Percentiles rank a stretch among this genome's conserved stretches.
Conservation (phyloP, 78 protist species). For the Cyanophora paradoxa region DNA sequence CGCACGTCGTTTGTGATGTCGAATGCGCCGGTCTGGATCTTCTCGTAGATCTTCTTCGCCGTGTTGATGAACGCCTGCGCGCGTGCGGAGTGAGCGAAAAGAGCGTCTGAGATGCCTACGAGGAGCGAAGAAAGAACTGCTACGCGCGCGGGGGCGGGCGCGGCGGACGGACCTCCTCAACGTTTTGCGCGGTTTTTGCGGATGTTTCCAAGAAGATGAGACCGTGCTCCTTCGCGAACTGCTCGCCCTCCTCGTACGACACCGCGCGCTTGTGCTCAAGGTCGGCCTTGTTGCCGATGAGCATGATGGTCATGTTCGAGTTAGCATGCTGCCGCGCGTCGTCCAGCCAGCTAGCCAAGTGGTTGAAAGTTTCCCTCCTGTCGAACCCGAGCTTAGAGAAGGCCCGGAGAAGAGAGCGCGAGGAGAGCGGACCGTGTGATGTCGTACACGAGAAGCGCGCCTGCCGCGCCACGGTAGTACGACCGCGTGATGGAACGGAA, state of each 20-base stretch:
- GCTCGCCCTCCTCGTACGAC: constrained; percentile 62
- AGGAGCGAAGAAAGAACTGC: not conserved
- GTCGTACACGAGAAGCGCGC: constrained; percentile 62
- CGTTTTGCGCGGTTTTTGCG: constrained; percentile 92
- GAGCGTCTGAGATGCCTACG: not conserved
- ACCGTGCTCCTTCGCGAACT: constrained; percentile 86
- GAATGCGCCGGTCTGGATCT: constrained; percentile 31
- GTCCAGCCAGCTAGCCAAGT: constrained; percentile 65
- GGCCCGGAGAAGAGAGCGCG: not conserved
- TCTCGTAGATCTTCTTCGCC: constrained; percentile 20
- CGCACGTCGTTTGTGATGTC: constrained; percentile 19
- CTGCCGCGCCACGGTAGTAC: constrained; percentile 94
- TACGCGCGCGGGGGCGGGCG: not conserved
- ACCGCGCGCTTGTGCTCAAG: constrained; percentile 77
- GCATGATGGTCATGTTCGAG: constrained; percentile 83
- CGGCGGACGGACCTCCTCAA: constrained; percentile 72
- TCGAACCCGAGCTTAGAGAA: not conserved
- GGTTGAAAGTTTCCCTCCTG: constrained; percentile 91
- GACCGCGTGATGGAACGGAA: constrained; percentile 96
- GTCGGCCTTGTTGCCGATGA: constrained; percentile 96
- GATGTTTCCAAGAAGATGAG: constrained; percentile 92
- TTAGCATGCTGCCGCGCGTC: constrained; percentile 78
- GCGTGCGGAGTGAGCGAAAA: too few relatives aligned
- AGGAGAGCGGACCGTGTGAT: constrained; percentile 22
- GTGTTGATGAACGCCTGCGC: constrained; percentile 30